These are phyloP conservation scores for Cubamyces sp. DNA, from an alignment of 768 basidiomycete species.

Conservation along the genomic window DNA sequence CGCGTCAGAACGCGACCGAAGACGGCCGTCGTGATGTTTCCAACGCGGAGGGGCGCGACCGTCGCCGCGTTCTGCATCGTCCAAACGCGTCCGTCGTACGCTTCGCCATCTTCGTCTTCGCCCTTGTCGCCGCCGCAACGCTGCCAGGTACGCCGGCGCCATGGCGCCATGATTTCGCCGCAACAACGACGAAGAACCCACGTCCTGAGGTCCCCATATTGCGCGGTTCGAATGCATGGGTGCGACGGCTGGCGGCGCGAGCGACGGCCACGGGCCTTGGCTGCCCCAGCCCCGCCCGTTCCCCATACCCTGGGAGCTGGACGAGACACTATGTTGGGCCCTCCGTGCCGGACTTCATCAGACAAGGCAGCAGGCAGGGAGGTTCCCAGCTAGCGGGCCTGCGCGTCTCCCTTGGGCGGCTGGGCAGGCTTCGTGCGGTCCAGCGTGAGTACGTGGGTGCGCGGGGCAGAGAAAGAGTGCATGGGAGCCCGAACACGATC, in stretches of 20 bases:
- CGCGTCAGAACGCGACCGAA: constrained; percentile 1
- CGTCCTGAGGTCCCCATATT: not conserved
- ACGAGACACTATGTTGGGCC: not conserved
- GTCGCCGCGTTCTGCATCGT: not conserved
- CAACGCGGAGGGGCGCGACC: not conserved
- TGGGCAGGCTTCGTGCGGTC: not conserved
- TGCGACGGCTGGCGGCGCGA: not conserved
- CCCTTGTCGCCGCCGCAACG: too few species aligned
- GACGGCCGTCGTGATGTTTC: constrained; percentile 6
- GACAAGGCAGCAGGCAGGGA: not conserved
- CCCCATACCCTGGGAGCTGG: not conserved
- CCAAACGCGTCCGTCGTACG: too few species aligned
- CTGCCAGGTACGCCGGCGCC: not conserved
- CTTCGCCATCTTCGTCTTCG: too few species aligned
- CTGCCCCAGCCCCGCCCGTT: constrained; percentile 8
- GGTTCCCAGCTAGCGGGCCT: not conserved
- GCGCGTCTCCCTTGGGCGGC: constrained; percentile 1
- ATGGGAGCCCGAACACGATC: constrained; percentile 22
- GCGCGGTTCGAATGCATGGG: not conserved
- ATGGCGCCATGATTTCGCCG: constrained; percentile 10
- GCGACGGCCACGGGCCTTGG: not conserved
- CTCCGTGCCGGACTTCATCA: not conserved
- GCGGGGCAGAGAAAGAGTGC: not conserved
- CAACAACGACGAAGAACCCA: constrained; percentile 11
- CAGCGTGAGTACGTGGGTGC: not conserved